phyloP scores from a whole-genome alignment of 176 grass and related monocot genomes.

The Microstegium vimineum region DNA sequence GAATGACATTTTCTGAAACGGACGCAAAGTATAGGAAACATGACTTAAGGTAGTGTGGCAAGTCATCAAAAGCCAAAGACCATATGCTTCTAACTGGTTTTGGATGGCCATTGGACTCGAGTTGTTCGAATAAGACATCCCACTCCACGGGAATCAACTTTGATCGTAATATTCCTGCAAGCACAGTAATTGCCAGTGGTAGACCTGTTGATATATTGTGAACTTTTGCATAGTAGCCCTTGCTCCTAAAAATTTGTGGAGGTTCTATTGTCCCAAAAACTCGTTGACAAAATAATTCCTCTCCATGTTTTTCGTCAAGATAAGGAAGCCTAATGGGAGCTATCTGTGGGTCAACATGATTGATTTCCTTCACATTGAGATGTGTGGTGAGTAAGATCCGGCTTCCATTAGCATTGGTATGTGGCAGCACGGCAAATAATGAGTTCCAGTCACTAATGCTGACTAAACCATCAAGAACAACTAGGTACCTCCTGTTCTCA shows the following conservation, averaged over 20 bases:
- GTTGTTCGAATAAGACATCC: slow-evolving; percentile 33
- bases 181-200: slow-evolving; percentile 36
- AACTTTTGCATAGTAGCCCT: slow-evolving; percentile 35
- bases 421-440: slow-evolving; percentile 26
- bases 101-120: slow-evolving; percentile 34
- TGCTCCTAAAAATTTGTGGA: slow-evolving; percentile 21
- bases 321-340: slow-evolving; percentile 14
- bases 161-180: slow-evolving; percentile 41
- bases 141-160: slow-evolving; percentile 36
- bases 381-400: slow-evolving; percentile 39
- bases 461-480: slow-evolving; percentile 43
- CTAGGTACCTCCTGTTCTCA: slow-evolving; percentile 26
- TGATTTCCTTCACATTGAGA: slow-evolving; percentile 44
- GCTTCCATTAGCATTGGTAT: slow-evolving; percentile 26
- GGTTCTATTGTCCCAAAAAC: slow-evolving; percentile 38
- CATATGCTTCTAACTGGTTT: slow-evolving; percentile 32
- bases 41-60: slow-evolving; percentile 50
- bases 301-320: slow-evolving; percentile 23
- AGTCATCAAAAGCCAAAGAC: slow-evolving; percentile 39
- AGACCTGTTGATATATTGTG: slow-evolving; percentile 37
- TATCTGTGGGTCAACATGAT: slow-evolving; percentile 24
- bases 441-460: slow-evolving; percentile 44
- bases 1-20: slow-evolving; percentile 31
- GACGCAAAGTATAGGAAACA: slow-evolving; percentile 51
- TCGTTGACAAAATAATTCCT: slow-evolving; percentile 22